These are phyloP conservation scores for Sporisorium reilianum DNA, from an alignment of 1,284 basidiomycete genomes.

Conservation along the genomic window DNA sequence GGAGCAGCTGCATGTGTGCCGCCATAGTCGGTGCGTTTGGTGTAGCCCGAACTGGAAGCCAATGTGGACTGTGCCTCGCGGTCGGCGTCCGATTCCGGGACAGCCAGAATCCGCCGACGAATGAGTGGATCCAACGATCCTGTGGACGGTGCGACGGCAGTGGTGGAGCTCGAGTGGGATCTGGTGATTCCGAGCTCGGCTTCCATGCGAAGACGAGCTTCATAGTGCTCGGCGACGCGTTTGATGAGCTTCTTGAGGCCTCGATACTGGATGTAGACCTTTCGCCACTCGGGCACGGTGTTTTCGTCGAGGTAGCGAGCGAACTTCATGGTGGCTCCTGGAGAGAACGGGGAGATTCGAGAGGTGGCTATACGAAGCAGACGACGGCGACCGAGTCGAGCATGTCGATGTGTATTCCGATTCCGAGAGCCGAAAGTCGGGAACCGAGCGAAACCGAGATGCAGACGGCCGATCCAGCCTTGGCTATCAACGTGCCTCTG, in stretches of 20 bases:
- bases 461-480: too few species aligned
- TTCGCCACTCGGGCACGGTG: slow-evolving; percentile 66
- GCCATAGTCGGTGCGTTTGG: slow-evolving; percentile 33
- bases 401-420: not conserved
- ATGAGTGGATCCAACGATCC: slow-evolving; percentile 17
- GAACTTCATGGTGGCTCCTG: slow-evolving; percentile 41
- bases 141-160: slow-evolving; percentile 4
- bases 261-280: slow-evolving; percentile 68
- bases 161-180: slow-evolving; percentile 28
- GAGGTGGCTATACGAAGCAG: not conserved
- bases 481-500: too few species aligned
- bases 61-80: slow-evolving; percentile 12
- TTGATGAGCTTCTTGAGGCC: slow-evolving; percentile 70
- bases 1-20: slow-evolving; percentile 17
- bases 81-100: not conserved
- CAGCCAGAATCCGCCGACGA: slow-evolving; percentile 13
- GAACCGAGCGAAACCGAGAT: too few species aligned
- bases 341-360: not conserved
- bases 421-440: not conserved
- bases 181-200: slow-evolving; percentile 15
- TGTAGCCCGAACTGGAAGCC: slow-evolving; percentile 30
- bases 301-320: slow-evolving; percentile 65
- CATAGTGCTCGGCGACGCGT: slow-evolving; percentile 57
- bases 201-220: slow-evolving; percentile 30
- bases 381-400: not conserved